Conservation (phyloP, 768 basidiomycete species). For the Cystoderma amianthinum region DNA sequence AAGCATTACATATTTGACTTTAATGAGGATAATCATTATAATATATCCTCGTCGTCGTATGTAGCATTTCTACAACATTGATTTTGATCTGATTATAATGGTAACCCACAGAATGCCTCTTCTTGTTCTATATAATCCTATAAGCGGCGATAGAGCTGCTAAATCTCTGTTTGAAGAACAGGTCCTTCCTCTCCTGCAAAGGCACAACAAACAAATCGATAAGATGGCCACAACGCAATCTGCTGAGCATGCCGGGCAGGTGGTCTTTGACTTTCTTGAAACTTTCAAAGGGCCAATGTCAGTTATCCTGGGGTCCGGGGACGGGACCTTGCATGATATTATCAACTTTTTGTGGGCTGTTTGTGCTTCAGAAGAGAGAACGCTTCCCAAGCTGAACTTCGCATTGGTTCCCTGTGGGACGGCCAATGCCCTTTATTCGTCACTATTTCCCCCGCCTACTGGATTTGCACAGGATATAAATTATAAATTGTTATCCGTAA, state of each 20-base stretch:
- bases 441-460: no score
- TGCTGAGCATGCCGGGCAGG: slow-evolving; percentile 46
- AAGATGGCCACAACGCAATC: slow-evolving; percentile 39
- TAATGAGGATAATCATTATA: no score
- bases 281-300: slow-evolving; percentile 20
- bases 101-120: slow-evolving; percentile 35
- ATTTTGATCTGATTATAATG: no score
- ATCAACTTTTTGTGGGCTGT: no score
- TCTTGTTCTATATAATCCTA: slow-evolving; percentile 72
- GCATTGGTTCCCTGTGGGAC: no score
- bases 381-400: no score
- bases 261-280: slow-evolving; percentile 25
- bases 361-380: no score
- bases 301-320: slow-evolving; percentile 72
- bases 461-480: slow-evolving; percentile 13
- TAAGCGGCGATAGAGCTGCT: slow-evolving; percentile 55
- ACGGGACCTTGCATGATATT: slow-evolving; percentile 90
- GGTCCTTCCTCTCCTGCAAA: slow-evolving; percentile 57
- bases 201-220: slow-evolving; percentile 30
- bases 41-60: no score
- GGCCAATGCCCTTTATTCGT: no score
- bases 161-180: slow-evolving; percentile 46
- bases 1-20: no score
- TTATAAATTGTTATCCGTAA: slow-evolving; percentile 51
- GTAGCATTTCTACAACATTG: no score